These are phyloP conservation scores for Fonsecaea nubica DNA, from an alignment of 2,329 filamentous ascomycete species.

Conservation along the genomic window DNA sequence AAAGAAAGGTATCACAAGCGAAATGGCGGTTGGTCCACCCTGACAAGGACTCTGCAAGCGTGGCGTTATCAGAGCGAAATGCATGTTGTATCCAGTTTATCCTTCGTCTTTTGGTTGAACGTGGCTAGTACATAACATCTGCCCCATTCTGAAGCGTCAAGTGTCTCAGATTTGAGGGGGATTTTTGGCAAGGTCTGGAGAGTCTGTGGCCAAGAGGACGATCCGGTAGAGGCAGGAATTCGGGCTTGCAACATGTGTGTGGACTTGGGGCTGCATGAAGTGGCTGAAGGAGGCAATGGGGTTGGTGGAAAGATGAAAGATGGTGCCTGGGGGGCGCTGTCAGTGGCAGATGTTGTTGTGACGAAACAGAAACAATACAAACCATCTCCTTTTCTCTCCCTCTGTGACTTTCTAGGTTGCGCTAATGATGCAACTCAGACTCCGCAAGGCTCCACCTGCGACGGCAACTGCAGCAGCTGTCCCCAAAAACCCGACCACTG, in stretches of 20 bases:
- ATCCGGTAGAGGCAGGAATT: conserved; percentile 5
- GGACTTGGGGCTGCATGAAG: conserved; percentile 8
- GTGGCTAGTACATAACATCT: conserved; percentile 16
- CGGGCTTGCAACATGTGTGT: conserved; percentile 17
- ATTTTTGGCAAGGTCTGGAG: neutral
- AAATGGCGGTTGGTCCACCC: conserved; percentile 12
- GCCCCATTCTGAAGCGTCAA: conserved; percentile 14
- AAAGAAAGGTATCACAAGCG: conserved; percentile 20
- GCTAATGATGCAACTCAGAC: conserved; percentile 28
- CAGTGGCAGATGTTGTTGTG: conserved; percentile 5
- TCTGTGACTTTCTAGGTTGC: conserved; percentile 6
- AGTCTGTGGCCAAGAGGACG: neutral
- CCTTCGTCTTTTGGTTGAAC: conserved; percentile 6
- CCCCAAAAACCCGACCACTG: conserved; percentile 18
- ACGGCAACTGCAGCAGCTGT: conserved; percentile 24
- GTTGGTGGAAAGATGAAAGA: conserved; percentile 18
- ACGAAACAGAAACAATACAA: conserved; percentile 22
- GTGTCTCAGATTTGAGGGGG: conserved; percentile 35
- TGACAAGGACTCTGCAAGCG: neutral
- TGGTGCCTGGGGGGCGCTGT: neutral
- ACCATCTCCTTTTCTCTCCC: conserved; percentile 25
- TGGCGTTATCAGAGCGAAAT: neutral
- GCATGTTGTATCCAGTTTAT: neutral
- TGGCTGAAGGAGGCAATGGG: conserved; percentile 23
- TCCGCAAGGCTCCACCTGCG: conserved; percentile 26